phyloP scores from a whole-genome alignment of 73 alveolate species.

The Paramecium sexaurelia region DNA sequence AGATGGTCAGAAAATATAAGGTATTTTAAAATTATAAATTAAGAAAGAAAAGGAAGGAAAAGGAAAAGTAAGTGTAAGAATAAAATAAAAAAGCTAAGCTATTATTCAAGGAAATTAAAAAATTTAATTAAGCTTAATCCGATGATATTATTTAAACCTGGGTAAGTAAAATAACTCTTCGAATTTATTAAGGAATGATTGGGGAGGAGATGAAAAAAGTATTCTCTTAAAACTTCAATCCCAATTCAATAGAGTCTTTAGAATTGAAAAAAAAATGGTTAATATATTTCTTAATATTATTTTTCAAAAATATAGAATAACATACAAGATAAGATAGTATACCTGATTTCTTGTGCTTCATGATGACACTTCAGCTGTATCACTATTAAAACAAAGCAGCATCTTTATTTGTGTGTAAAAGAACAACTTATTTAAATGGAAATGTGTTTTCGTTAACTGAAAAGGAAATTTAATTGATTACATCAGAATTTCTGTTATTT shows the following conservation, averaged over 20 bases:
- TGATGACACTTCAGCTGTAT: neutral
- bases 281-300: neutral
- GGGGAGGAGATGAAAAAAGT: neutral
- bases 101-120: neutral
- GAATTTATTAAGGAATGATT: neutral
- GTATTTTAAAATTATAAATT: neutral
- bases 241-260: neutral
- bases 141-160: neutral
- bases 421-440: neutral
- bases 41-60: neutral
- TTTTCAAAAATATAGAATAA: neutral
- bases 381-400: neutral
- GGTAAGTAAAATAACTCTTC: neutral
- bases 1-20: neutral
- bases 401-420: neutral
- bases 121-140: neutral
- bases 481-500: neutral
- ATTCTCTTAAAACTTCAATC: neutral
- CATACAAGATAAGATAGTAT: neutral
- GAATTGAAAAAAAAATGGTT: neutral
- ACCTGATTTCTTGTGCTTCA: neutral
- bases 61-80: neutral
- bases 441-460: neutral
- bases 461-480: neutral
- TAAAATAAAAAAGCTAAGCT: neutral